These are phyloP conservation scores for Picochlorum sp. DNA, from an alignment of 139 green algal genomes.

Conservation along the genomic window DNA sequence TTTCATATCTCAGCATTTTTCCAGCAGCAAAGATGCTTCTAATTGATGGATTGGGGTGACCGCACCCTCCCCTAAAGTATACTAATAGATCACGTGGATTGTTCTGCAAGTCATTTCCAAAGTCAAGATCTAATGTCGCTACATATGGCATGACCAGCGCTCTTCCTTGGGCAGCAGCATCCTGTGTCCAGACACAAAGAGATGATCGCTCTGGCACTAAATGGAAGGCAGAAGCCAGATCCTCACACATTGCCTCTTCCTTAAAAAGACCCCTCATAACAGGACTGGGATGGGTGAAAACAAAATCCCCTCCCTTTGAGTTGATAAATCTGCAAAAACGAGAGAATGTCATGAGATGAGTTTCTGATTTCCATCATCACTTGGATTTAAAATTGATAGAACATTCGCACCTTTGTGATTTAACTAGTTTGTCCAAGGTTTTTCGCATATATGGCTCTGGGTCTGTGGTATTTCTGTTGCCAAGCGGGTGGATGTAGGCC, in stretches of 20 bases:
- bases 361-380: background rate
- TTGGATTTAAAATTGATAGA: background rate
- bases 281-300: constrained; percentile 14
- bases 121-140: constrained; percentile 12
- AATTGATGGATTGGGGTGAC: constrained; percentile 3
- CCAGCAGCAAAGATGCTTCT: constrained; percentile 15
- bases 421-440: constrained; percentile 4
- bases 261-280: constrained; percentile 14
- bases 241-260: constrained; percentile 23
- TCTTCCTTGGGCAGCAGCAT: constrained; percentile 7
- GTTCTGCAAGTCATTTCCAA: background rate
- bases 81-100: constrained; percentile 7
- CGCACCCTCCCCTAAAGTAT: constrained; percentile 23
- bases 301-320: constrained; percentile 25
- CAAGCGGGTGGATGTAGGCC: constrained; percentile 19
- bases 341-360: background rate
- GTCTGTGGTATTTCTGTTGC: background rate
- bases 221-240: constrained; percentile 17
- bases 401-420: background rate
- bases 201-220: constrained; percentile 11
- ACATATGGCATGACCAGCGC: constrained; percentile 20
- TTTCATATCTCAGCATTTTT: constrained; percentile 26
- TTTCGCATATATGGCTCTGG: constrained; percentile 15
- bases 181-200: constrained; percentile 27
- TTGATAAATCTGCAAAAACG: constrained; percentile 19